phyloP scores from a whole-genome alignment of 1,284 basidiomycete genomes.

The Apiotrichum akiyoshidainum region DNA sequence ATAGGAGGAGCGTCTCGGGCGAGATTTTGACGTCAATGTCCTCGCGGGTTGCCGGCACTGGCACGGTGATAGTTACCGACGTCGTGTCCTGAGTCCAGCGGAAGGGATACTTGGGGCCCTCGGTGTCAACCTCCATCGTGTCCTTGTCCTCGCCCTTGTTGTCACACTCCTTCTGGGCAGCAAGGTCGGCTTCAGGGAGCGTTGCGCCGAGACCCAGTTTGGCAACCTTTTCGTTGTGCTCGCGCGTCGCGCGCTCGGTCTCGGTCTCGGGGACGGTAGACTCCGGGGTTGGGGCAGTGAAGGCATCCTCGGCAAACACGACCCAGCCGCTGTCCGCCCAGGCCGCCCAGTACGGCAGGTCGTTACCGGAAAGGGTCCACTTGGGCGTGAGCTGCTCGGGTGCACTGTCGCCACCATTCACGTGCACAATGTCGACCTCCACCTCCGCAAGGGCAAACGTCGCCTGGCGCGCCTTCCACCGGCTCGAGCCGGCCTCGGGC shows the following conservation, averaged over 20 bases:
- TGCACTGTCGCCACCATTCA: slow-evolving; percentile 21
- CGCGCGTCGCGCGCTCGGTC: slow-evolving; percentile 19
- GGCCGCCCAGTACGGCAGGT: slow-evolving; percentile 60
- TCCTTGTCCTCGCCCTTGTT: neutral
- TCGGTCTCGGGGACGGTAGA: slow-evolving; percentile 14
- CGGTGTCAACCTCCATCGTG: slow-evolving; percentile 15
- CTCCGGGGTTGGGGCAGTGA: neutral
- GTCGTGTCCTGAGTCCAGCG: slow-evolving; percentile 87
- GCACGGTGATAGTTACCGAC: slow-evolving; percentile 74
- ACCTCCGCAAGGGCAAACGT: slow-evolving; percentile 42
- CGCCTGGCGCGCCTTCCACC: slow-evolving; percentile 21
- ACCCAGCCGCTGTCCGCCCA: slow-evolving; percentile 40
- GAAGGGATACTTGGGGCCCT: slow-evolving; percentile 59
- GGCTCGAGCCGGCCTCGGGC: neutral
- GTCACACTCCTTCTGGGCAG: slow-evolving; percentile 3
- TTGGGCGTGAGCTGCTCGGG: slow-evolving; percentile 51
- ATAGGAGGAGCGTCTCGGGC: slow-evolving; percentile 58
- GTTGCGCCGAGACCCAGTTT: slow-evolving; percentile 38
- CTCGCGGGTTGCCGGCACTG: slow-evolving; percentile 66
- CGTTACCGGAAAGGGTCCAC: slow-evolving; percentile 68
- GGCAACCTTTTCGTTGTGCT: slow-evolving; percentile 14
- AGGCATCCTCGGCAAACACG: slow-evolving; percentile 33
- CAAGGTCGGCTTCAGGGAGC: slow-evolving; percentile 3
- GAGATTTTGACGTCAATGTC: slow-evolving; percentile 68
- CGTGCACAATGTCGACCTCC: slow-evolving; percentile 18